Conservation (phyloP, 257 asterid species). For the Solanum sitiens region DNA sequence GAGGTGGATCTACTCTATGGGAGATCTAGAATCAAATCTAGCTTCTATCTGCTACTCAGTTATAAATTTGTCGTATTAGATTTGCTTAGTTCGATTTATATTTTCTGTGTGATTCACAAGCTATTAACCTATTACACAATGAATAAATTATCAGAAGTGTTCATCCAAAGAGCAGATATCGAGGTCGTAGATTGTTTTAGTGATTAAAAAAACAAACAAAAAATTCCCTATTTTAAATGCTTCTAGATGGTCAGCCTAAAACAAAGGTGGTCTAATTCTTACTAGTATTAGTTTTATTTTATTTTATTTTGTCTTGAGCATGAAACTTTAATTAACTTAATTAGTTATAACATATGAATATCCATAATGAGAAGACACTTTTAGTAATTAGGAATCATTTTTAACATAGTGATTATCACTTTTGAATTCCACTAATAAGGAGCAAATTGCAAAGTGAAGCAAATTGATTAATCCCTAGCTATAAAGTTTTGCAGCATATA, state of each 20-base stretch:
- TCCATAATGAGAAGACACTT: background rate
- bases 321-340: background rate
- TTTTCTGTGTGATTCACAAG: no score
- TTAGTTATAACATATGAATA: background rate
- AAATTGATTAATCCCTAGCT: background rate
- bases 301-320: background rate
- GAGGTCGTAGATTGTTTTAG: no score
- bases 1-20: accelerated
- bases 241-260: background rate
- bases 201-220: no score
- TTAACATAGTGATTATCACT: background rate
- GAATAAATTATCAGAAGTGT: no score
- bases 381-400: background rate
- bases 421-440: background rate
- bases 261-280: background rate
- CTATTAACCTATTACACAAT: no score
- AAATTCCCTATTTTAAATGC: background rate
- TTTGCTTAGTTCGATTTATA: no score
- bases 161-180: no score
- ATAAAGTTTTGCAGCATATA: background rate
- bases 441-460: background rate
- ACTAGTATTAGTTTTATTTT: background rate
- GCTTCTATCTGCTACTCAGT: no score
- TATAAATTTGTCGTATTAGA: no score
- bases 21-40: no score